Percentiles rank a stretch among this genome's conserved stretches.
These are phyloP conservation scores for Kazachstania bromeliacearum DNA, from an alignment of 805 yeast genomes.

Conservation along the genomic window DNA sequence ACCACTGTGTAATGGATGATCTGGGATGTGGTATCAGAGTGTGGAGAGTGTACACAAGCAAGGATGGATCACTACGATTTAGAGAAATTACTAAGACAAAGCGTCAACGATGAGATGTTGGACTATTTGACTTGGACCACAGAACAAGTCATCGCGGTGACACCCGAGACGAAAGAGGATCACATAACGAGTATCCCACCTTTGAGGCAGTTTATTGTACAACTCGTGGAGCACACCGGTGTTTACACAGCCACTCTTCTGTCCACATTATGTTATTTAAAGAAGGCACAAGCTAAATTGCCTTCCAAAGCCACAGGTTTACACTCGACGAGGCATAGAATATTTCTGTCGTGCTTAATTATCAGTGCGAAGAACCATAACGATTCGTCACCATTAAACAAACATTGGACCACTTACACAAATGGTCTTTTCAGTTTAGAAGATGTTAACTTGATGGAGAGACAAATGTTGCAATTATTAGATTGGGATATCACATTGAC, in stretches of 20 bases:
- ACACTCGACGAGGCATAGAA: slow-evolving; percentile 70
- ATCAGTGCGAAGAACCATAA: slow-evolving; percentile 65
- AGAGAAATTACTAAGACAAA: not conserved
- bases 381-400: slow-evolving; percentile 70
- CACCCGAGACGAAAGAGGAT: slow-evolving; percentile 31
- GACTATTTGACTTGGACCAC: slow-evolving; percentile 56
- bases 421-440: slow-evolving; percentile 58
- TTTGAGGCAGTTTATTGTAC: slow-evolving; percentile 59
- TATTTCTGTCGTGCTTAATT: slow-evolving; percentile 64
- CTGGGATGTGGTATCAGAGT: no score
- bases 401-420: slow-evolving; percentile 70
- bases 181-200: slow-evolving; percentile 36
- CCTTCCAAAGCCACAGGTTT: slow-evolving; percentile 66
- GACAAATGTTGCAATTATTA: slow-evolving; percentile 56
- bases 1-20: no score
- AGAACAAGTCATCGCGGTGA: slow-evolving; percentile 40
- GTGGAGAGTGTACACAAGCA: no score
- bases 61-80: no score
- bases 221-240: slow-evolving; percentile 59
- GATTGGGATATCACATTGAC: slow-evolving; percentile 64
- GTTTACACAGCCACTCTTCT: slow-evolving; percentile 72
- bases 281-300: slow-evolving; percentile 45
- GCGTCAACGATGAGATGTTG: slow-evolving; percentile 52
- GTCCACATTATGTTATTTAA: slow-evolving; percentile 59
- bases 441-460: slow-evolving; percentile 72